These are phyloP conservation scores for Picocystis salinarum DNA, from an alignment of 139 green algal genomes.

Conservation along the genomic window DNA sequence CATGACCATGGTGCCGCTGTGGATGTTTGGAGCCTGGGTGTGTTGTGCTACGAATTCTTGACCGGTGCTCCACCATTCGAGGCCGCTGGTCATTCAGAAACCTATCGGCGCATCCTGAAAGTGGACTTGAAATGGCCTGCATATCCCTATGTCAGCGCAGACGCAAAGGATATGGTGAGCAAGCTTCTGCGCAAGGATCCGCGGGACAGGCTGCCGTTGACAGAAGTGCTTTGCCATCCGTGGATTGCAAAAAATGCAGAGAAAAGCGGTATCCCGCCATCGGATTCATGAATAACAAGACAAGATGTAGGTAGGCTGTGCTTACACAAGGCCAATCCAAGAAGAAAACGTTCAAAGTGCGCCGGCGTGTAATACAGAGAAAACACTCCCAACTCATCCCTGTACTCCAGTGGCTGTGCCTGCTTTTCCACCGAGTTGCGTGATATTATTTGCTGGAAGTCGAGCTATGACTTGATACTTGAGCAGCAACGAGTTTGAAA, in stretches of 20 bases:
- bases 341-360: too few relatives aligned
- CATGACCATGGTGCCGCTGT: conserved; percentile 47
- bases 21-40: conserved; percentile 88
- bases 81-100: conserved; percentile 58
- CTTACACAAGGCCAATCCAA: too few relatives aligned
- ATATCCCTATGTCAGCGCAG: conserved; percentile 1
- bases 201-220: background rate
- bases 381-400: too few relatives aligned
- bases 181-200: conserved; percentile 3
- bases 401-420: too few relatives aligned
- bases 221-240: background rate
- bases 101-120: conserved; percentile 17
- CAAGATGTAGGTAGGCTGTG: too few relatives aligned
- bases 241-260: background rate
- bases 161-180: conserved; percentile 6
- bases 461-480: conserved; percentile 4
- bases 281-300: too few relatives aligned
- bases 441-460: too few relatives aligned
- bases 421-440: too few relatives aligned
- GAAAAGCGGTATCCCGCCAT: too few relatives aligned
- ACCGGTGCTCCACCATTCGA: conserved; percentile 84
- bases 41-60: conserved; percentile 95
- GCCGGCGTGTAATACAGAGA: too few relatives aligned
- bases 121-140: conserved; percentile 15
- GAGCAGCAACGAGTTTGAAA: conserved; percentile 73